A percentile compares a stretch with the other conserved stretches of the same genome.
Conservation (phyloP, 305 asterid species). For the Fraxinus latifolia region DNA sequence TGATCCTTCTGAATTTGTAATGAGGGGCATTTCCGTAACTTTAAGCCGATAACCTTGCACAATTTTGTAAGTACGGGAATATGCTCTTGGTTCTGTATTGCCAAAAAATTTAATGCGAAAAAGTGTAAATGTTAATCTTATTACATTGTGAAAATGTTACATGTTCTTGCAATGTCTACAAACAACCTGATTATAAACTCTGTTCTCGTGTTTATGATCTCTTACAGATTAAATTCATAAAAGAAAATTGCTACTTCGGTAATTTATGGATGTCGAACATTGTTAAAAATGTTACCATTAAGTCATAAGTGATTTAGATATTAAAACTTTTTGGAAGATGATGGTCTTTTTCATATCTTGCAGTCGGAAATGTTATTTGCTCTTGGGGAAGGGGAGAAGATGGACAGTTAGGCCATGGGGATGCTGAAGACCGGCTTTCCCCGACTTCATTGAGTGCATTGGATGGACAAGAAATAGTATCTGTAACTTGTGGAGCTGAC, state of each 20-base stretch:
- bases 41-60: not conserved
- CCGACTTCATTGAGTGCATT: conserved; percentile 81
- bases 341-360: conserved; percentile 19
- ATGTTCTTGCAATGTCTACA: not conserved
- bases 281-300: not conserved
- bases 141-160: not conserved
- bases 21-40: conserved; percentile 27
- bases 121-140: not conserved
- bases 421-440: conserved; percentile 80
- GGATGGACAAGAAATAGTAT: conserved; percentile 68
- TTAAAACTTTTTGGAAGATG: conserved; percentile 1
- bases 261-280: not conserved
- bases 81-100: not conserved
- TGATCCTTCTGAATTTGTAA: conserved; percentile 3
- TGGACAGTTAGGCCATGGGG: conserved; percentile 95
- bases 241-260: not conserved
- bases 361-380: conserved; percentile 87
- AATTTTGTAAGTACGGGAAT: not conserved
- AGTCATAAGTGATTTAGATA: not conserved
- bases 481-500: conserved; percentile 89
- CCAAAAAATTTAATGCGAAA: not conserved
- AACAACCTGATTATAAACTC: not conserved
- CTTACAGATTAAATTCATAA: not conserved
- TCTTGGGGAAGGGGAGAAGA: conserved; percentile 99
- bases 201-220: not conserved